These are phyloP conservation scores for Phragmites australis DNA, from an alignment of 176 grass and related monocot species.

Conservation along the genomic window DNA sequence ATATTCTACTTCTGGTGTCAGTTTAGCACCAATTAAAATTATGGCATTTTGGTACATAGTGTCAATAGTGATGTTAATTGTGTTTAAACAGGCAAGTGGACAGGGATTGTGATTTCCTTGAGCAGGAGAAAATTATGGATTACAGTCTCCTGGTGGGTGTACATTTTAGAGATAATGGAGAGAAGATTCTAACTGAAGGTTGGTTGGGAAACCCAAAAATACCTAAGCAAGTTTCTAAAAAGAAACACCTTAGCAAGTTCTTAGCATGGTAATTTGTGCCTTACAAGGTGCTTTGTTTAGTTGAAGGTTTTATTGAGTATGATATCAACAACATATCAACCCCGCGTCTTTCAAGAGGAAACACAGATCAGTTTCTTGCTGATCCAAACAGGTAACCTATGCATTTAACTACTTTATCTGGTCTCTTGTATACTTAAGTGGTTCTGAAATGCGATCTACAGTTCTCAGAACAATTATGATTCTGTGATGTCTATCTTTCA, in stretches of 20 bases:
- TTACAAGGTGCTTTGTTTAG: constrained; percentile 40
- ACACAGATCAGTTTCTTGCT: constrained; percentile 50
- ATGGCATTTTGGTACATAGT: background rate
- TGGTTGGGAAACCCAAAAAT: constrained; percentile 34
- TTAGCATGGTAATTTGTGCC: constrained; percentile 28
- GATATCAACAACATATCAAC: constrained; percentile 40
- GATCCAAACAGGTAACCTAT: constrained; percentile 68
- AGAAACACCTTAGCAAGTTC: background rate
- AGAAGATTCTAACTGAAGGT: constrained; percentile 64
- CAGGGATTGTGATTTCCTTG: constrained; percentile 93
- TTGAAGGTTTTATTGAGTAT: constrained; percentile 53
- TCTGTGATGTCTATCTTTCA: constrained; percentile 10
- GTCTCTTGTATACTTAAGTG: background rate
- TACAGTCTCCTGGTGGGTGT: constrained; percentile 94
- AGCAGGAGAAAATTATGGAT: constrained; percentile 99
- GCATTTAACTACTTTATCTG: constrained; percentile 15
- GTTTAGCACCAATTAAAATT: background rate
- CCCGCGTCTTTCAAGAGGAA: constrained; percentile 59
- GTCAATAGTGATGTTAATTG: constrained; percentile 23
- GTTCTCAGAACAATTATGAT: constrained; percentile 8
- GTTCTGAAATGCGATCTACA: constrained; percentile 10
- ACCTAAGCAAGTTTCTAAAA: too few relatives aligned
- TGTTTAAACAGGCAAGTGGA: constrained; percentile 85
- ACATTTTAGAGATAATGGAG: constrained; percentile 68
- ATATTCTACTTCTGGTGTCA: constrained; percentile 10